A percentile compares a stretch with the other conserved stretches of the same genome.
phyloP scores from a whole-genome alignment of 2,329 filamentous ascomycete species.

The Alternaria dauci region DNA sequence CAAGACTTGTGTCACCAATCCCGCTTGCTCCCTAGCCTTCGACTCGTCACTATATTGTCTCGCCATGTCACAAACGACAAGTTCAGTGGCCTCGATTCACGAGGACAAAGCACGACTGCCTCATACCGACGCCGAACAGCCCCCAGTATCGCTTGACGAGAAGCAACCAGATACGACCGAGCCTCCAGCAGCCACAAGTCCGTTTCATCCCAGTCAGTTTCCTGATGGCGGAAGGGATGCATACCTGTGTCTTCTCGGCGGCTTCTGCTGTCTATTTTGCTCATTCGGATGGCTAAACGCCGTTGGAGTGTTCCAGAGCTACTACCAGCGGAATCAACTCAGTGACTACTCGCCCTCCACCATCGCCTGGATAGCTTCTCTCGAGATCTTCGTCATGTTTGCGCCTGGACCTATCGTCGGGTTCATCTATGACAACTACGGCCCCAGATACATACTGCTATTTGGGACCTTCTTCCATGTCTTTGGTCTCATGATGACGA shows the following conservation, averaged over 20 bases:
- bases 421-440: slow-evolving; percentile 69
- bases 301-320: slow-evolving; percentile 57
- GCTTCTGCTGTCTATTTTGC: slow-evolving; percentile 41
- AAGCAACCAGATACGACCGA: slow-evolving; percentile 13
- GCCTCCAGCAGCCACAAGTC: slow-evolving; percentile 21
- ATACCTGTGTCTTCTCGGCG: slow-evolving; percentile 43
- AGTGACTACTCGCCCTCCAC: slow-evolving; percentile 49
- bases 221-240: slow-evolving; percentile 51
- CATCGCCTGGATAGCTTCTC: slow-evolving; percentile 58
- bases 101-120: slow-evolving; percentile 22
- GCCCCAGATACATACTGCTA: slow-evolving; percentile 65
- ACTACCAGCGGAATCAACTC: slow-evolving; percentile 57
- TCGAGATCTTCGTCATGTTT: slow-evolving; percentile 60
- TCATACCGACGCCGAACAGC: slow-evolving; percentile 27
- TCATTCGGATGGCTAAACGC: slow-evolving; percentile 56
- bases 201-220: slow-evolving; percentile 44
- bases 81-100: slow-evolving; percentile 25
- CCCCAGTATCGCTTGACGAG: slow-evolving; percentile 17
- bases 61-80: slow-evolving; percentile 23
- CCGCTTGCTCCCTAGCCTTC: neutral
- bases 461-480: slow-evolving; percentile 65
- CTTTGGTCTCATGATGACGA: slow-evolving; percentile 70
- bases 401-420: slow-evolving; percentile 68
- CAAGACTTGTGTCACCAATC: neutral
- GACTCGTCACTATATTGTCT: neutral